Percentiles rank a stretch among this genome's conserved stretches.
These are phyloP conservation scores for Colletotrichum chlorophyti DNA, from an alignment of 2,329 filamentous ascomycete genomes.

Conservation along the genomic window DNA sequence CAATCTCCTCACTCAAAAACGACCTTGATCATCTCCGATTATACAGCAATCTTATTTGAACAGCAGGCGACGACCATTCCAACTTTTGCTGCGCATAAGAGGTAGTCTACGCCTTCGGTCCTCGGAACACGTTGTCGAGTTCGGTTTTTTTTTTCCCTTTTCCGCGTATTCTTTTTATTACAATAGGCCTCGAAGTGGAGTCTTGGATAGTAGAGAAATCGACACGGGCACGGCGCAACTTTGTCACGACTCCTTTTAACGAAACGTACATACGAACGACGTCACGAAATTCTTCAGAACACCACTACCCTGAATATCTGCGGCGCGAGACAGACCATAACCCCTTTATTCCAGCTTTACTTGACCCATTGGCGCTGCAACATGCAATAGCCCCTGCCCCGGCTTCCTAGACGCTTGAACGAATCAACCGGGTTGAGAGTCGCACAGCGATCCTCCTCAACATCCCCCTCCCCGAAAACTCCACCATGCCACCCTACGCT, in stretches of 20 bases:
- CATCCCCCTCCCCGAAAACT: background rate
- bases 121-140: no score
- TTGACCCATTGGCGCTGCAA: slow-evolving; percentile 3
- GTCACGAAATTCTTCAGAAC: slow-evolving; percentile 18
- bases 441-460: slow-evolving; percentile 18
- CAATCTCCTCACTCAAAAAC: background rate
- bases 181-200: slow-evolving; percentile 2
- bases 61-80: background rate
- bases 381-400: slow-evolving; percentile 23
- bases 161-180: no score
- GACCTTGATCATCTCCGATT: background rate
- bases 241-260: slow-evolving; percentile 26
- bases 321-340: no score
- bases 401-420: slow-evolving; percentile 4
- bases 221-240: slow-evolving; percentile 18
- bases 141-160: background rate
- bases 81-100: background rate
- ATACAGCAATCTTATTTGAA: slow-evolving; percentile 5
- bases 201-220: slow-evolving; percentile 11
- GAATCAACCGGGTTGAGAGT: slow-evolving; percentile 6
- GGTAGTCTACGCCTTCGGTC: background rate
- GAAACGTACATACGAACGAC: slow-evolving; percentile 26
- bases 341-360: no score
- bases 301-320: slow-evolving; percentile 7
- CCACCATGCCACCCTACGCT: slow-evolving; percentile 44